Evolutionary conservation across 1,284 basidiomycete genomes (phyloP), one percentile per base, ranked within the genome.

Genomic region (Nidula niveotomentosa): DNA sequence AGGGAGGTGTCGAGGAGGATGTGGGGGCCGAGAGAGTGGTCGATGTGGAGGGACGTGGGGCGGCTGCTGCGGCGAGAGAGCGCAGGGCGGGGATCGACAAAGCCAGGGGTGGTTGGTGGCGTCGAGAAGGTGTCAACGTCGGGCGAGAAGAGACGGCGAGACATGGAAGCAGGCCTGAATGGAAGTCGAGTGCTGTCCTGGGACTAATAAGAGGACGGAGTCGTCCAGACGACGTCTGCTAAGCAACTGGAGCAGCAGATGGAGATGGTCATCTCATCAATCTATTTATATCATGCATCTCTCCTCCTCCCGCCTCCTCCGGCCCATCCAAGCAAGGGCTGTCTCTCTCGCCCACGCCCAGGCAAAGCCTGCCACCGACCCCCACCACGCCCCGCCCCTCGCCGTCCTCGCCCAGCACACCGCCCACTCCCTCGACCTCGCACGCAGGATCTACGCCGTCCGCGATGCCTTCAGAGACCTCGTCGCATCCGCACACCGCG

Each of bases 51-150:
- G 33, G 76, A 76, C 10, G 74, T 71, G 0, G 77, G 82, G 52
- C 75, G 75, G 60, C 79, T 83, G 54, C 66, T 71, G 55, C 74
- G 73, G 56, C 81, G 72, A 6, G 81, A 79, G 47, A 81, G 63
- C 10, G 82, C 78, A 15, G 78, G 80, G 12, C 62, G 66, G 48
- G 44, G 10, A 46, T 13, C 37, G 37, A 41, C 3, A 15, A 41
- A 15, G 37, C 59, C 66, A 63, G 58, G 86, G 75, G 84, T 83
- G 8, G 80, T 78, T 10, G 85, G 85, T 43, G 85, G 86, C 10
- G 86, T 88, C 45, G 79, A 80, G 67, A 84, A 87, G 44, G 75
- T 74, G 57, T 89, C 84, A 50, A 65, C 65, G 56, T 81, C 76
- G 43, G 80, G 78, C 36, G 78, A 77, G 48, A 69, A 58, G 44